These are phyloP conservation scores for Escallonia herrerae DNA, from an alignment of 129 eudicot genomes.

Conservation along the genomic window DNA sequence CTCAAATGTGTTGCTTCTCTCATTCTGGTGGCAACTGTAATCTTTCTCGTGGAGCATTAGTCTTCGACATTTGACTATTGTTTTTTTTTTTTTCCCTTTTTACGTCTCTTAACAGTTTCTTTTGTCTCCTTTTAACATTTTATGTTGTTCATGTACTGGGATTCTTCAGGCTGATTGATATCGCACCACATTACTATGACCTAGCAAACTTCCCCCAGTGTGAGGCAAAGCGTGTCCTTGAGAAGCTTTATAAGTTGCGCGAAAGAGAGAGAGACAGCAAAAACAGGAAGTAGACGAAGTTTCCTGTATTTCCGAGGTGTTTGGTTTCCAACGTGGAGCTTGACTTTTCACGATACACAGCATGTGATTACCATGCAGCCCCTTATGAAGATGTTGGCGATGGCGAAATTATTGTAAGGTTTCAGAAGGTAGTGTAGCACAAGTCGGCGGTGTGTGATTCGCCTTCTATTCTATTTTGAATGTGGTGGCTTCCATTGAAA, in stretches of 20 bases:
- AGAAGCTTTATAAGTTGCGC: conserved; percentile 75
- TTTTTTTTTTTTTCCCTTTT: background rate
- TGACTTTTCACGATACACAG: background rate
- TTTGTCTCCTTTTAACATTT: background rate
- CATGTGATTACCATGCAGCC: no score
- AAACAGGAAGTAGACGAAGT: conserved; percentile 30
- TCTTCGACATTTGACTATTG: no score
- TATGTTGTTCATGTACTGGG: background rate
- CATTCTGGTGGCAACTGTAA: no score
- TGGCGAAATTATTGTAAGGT: no score
- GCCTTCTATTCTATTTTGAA: no score
- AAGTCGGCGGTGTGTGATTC: no score
- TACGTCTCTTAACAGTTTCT: no score
- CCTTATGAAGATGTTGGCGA: no score
- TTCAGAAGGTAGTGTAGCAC: no score
- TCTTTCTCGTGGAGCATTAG: no score
- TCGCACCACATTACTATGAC: conserved; percentile 87
- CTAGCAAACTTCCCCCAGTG: conserved; percentile 83
- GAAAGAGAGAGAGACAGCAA: conserved; percentile 71
- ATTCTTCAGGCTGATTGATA: conserved; percentile 65
- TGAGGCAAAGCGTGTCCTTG: conserved; percentile 85
- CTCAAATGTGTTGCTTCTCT: no score
- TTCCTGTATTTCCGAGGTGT: background rate
- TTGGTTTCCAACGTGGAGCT: background rate
- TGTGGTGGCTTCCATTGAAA: no score